Conservation (phyloP, 257 asterid genomes). For the Nicotiana paniculata region DNA sequence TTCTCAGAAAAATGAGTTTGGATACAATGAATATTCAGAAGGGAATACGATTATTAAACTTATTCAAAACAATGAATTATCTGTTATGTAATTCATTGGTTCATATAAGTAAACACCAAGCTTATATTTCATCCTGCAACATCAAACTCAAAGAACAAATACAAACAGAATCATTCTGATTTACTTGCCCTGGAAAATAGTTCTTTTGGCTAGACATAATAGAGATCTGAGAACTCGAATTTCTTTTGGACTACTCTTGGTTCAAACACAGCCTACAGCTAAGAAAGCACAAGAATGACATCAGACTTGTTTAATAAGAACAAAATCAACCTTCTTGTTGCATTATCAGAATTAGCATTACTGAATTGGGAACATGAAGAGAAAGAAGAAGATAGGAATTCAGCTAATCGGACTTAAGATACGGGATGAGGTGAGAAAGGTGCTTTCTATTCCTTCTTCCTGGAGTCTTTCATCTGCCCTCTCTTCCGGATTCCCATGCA, state of each 20-base stretch:
- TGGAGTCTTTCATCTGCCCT: slow-evolving; percentile 73
- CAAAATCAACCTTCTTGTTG: neutral
- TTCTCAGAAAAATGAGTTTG: no score
- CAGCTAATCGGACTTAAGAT: neutral
- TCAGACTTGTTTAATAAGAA: neutral
- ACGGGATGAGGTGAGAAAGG: neutral
- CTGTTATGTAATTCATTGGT: neutral
- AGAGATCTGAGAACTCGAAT: neutral
- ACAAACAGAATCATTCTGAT: neutral
- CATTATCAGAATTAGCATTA: neutral
- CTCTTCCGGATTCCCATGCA: slow-evolving; percentile 67
- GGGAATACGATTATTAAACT: no score
- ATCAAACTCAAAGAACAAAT: neutral
- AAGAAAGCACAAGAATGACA: neutral
- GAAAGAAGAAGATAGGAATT: neutral
- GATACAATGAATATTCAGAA: no score
- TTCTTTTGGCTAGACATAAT: neutral
- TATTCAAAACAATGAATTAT: no score
- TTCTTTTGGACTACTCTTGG: neutral
- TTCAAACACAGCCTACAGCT: neutral
- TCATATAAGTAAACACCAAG: neutral
- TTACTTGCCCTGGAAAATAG: neutral
- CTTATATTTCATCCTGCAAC: neutral
- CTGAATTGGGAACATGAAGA: neutral
- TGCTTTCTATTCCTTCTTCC: slow-evolving; percentile 58